Base-by-base conservation (phyloP, 1,284 basidiomycete species). In the Moesziomyces sp. region DNA sequence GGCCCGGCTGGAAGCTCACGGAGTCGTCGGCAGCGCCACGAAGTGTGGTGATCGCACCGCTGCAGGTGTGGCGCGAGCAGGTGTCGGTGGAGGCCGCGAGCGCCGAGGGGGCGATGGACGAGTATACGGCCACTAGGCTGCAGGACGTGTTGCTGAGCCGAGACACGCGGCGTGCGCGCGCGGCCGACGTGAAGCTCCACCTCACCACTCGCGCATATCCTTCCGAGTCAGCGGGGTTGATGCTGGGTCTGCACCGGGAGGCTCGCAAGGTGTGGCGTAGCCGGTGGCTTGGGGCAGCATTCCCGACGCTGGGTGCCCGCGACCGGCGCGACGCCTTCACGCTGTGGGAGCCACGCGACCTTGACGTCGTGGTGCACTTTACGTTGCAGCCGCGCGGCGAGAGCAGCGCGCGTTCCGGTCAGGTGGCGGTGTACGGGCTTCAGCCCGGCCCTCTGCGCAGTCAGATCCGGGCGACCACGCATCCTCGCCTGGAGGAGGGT, bases 311-410 rank as follows among this genome's bases (percentile, higher is more conserved):
- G 3, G 5, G 57, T 0, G 5, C 30, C 0, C 46, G 53, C 13
- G 68, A 74, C 19, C 52, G 76, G 18, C 10, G 9, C 3, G 3
- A 26, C 3, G 47, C 61, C 5, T 81, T 80, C 51, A 58, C 70
- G 5, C 57, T 79, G 3, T 79, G 52, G 38, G 47, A 64, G 19
- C 28, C 58, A 0, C 40, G 47, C 13, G 77, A 79, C 5, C 19
- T 80, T 1, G 79, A 81, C 35, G 16, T 81, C 0, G 5, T 65
- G 18, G 47, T 66, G 8, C 52, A 70, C n/a, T 81, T 64, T 46
- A 24, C 24, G 21, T 18, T 44, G n/a, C 26, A 14, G 28, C 10
- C 48, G 46, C 42, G 14, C 33, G 10, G 9, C 23, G 3, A 2
- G 26, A 10, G 42, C 26, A 23, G 11, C 14, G 23, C 52, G 58